phyloP scores from a whole-genome alignment of 1,284 basidiomycete genomes.

The Phellopilus nigrolimitatus region DNA sequence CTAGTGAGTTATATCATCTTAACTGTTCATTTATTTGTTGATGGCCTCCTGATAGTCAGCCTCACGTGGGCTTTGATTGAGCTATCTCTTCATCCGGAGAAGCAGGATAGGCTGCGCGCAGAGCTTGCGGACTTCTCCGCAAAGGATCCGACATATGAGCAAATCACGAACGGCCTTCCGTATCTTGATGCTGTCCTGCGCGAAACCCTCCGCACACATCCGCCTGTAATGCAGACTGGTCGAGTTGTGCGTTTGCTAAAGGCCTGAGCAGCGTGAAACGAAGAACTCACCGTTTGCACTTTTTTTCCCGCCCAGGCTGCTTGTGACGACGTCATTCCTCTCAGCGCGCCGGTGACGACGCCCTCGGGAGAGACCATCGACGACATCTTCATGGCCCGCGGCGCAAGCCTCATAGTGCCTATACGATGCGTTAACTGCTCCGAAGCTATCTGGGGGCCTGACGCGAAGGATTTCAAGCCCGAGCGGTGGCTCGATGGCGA shows the following conservation, averaged over 20 bases:
- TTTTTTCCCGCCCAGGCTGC: conserved; percentile 9
- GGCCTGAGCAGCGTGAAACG: neutral
- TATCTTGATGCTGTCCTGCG: too few relatives aligned
- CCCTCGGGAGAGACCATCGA: neutral
- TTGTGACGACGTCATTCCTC: conserved; percentile 16
- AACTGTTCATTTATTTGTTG: too few relatives aligned
- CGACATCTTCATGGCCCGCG: conserved; percentile 8
- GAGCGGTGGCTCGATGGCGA: conserved; percentile 17
- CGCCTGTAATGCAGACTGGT: too few relatives aligned
- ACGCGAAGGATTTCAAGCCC: conserved; percentile 19
- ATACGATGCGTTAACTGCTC: conserved; percentile 16
- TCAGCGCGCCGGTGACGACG: conserved; percentile 4
- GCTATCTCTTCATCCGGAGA: too few relatives aligned
- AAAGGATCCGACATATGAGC: too few relatives aligned
- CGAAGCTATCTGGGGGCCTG: conserved; percentile 15
- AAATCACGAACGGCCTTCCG: too few relatives aligned
- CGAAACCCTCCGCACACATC: too few relatives aligned
- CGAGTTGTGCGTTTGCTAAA: too few relatives aligned
- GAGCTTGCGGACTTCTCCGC: too few relatives aligned
- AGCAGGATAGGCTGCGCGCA: too few relatives aligned
- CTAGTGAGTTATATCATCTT: conserved; percentile 31
- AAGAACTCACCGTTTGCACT: neutral
- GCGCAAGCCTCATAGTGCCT: conserved; percentile 10
- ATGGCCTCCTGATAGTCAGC: too few relatives aligned
- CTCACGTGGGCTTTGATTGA: too few relatives aligned